Percentiles rank a stretch among this genome's conserved stretches.
phyloP scores from a whole-genome alignment of 768 basidiomycete species.

The Boletus rubescentipes region DNA sequence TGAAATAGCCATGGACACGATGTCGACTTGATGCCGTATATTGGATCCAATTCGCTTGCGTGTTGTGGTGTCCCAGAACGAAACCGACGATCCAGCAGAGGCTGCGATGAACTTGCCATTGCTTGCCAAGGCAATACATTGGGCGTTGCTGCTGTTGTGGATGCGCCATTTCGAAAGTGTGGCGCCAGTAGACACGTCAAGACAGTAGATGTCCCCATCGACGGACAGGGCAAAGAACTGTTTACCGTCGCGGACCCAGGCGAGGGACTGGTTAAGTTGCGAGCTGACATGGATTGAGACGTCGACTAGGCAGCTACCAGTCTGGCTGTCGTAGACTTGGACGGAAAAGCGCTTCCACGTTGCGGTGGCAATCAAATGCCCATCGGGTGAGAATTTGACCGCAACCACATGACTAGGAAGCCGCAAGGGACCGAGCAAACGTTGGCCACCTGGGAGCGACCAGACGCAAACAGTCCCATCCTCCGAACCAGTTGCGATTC shows the following conservation, averaged over 20 bases:
- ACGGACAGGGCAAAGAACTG: not conserved
- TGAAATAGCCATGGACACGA: conserved; percentile 4
- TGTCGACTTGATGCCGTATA: not conserved
- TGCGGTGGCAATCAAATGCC: not conserved
- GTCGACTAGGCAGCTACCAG: not conserved
- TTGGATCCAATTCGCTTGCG: not conserved
- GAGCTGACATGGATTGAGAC: not conserved
- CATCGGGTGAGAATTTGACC: conserved; percentile 11
- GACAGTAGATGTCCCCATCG: not conserved
- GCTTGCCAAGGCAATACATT: not conserved
- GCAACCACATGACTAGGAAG: not conserved
- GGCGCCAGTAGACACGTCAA: not conserved
- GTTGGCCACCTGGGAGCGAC: conserved; percentile 2
- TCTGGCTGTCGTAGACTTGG: not conserved
- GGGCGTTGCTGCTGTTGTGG: not conserved
- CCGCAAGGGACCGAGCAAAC: not conserved
- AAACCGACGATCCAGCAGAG: not conserved
- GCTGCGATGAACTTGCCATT: conserved; percentile 2
- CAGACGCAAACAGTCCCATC: conserved; percentile 1
- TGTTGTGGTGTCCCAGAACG: conserved; percentile 9
- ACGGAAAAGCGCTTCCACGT: not conserved
- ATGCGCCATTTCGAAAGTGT: not conserved
- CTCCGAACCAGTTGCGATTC: not conserved
- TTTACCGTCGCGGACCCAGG: conserved; percentile 1
- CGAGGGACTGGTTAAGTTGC: not conserved